Evolutionary conservation across 306 rosid species (phyloP), one percentile per base, ranked within the genome.

Genomic region (Cucumis melo): DNA sequence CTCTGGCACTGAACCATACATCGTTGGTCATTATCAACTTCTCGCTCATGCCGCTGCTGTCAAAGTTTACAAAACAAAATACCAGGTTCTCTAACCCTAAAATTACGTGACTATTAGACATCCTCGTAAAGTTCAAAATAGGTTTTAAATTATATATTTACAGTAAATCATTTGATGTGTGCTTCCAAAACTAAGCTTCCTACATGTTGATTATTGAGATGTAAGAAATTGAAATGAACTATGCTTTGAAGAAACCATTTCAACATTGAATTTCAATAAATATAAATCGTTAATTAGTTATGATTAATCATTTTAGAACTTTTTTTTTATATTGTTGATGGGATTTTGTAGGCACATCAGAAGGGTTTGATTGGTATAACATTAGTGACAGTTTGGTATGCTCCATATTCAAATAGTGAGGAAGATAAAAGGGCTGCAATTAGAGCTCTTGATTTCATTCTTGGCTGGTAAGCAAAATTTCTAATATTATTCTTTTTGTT

Each of bases 361-460:
- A 86, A 84, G 19, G 94, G 91, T 36, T 6, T 61, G 44, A 89
- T 89, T 21, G 93, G 92, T 14, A 87, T 87, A 42, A 51, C 86
- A 11, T 82, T 87, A 27, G 65, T 24, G n/a, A 0, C 65, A 12
- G 41, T 81, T 16, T 89, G 96, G 93, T 68, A 80, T 10, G 15
- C 82, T 62, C 93, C 93, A 1, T 63, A 41, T 77, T 67, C 88
- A 56, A 34, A 85, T 24, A 48, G 82, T 23, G 81, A 23, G 66
- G 27, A 21, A 6, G 85, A 89, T 58, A 44, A 36, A 11, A 50
- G 39, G 1, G 90, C 96, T 0, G 82, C 87, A 5, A 7, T 8
- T 32, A 60, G 91, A 34, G 84, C 85, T 46, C 79, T 86, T 65
- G 93, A 88, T 80, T 91, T 88, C 73, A 58, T 48, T 77, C 46